phyloP scores from a whole-genome alignment of 2,329 filamentous ascomycete species.

The Aspergillus melleus region DNA sequence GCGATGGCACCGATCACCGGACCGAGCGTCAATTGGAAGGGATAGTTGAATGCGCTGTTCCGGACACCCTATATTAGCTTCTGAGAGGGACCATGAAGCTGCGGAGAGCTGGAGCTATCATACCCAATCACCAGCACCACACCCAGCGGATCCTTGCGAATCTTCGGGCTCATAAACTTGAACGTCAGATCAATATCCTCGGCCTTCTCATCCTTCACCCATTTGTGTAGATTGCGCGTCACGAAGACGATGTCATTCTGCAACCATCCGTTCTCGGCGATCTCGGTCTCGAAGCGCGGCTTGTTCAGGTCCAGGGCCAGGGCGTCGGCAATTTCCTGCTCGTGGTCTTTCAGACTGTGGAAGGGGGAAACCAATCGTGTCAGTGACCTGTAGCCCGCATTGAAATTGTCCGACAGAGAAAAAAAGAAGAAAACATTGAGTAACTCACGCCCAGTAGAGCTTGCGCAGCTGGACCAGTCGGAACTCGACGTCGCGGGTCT shows the following conservation, averaged over 20 bases:
- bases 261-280: conserved; percentile 76
- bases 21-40: conserved; percentile 74
- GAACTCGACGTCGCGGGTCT: conserved; percentile 80
- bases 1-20: conserved; percentile 88
- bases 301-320: conserved; percentile 78
- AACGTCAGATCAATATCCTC: conserved; percentile 68
- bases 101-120: conserved; percentile 15
- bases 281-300: conserved; percentile 68
- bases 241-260: conserved; percentile 79
- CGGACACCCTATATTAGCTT: conserved; percentile 1
- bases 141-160: conserved; percentile 86
- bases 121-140: conserved; percentile 79
- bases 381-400: conserved; percentile 6
- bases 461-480: conserved; percentile 83
- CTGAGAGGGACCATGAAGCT: neutral
- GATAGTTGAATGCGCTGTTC: conserved; percentile 82
- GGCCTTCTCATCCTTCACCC: conserved; percentile 78
- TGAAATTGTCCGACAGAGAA: neutral
- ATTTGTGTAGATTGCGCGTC: conserved; percentile 74
- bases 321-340: conserved; percentile 70
- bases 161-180: conserved; percentile 68
- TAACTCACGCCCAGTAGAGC: conserved; percentile 79
- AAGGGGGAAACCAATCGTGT: conserved; percentile 5
- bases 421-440: neutral
- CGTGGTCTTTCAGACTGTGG: conserved; percentile 68